Conservation (phyloP, 1,284 basidiomycete species). For the Trichosporon sp. region DNA sequence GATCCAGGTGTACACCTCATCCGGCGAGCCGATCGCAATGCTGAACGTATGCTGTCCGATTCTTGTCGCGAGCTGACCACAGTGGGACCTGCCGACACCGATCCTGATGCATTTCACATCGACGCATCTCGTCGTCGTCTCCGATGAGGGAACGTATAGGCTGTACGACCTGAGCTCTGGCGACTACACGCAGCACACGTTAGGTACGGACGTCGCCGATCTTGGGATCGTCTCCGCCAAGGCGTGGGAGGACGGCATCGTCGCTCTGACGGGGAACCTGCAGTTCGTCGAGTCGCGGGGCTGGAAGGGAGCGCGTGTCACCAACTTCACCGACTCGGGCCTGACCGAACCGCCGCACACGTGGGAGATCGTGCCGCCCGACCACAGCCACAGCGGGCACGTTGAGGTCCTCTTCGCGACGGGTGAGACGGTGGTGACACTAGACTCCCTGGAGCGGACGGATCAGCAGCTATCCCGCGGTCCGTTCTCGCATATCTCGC, state of each 20-base stretch:
- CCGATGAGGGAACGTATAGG: constrained; percentile 89
- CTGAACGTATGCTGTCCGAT: constrained; percentile 43
- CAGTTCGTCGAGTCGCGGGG: constrained; percentile 80
- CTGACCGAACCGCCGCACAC: constrained; percentile 74
- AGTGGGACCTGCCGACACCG: constrained; percentile 52
- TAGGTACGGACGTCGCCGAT: constrained; percentile 82
- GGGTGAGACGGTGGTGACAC: constrained; percentile 70
- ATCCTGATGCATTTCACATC: constrained; percentile 47
- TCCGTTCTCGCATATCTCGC: constrained; percentile 81
- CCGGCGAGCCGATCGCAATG: constrained; percentile 57
- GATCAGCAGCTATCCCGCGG: constrained; percentile 85
- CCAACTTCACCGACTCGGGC: constrained; percentile 66
- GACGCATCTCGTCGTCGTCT: constrained; percentile 79
- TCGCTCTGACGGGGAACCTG: constrained; percentile 77
- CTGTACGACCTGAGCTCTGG: constrained; percentile 75
- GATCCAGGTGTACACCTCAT: constrained; percentile 60
- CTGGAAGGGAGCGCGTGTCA: constrained; percentile 73
- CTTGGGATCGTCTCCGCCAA: constrained; percentile 81
- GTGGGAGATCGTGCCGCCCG: constrained; percentile 85
- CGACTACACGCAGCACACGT: constrained; percentile 78
- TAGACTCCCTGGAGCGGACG: constrained; percentile 81
- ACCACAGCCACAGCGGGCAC: constrained; percentile 79
- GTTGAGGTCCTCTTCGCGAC: constrained; percentile 81
- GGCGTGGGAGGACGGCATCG: constrained; percentile 81
- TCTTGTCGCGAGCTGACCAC: constrained; percentile 25